These are phyloP conservation scores for Francoa sonchifolia DNA, from an alignment of 441 rosid species.

Conservation along the genomic window DNA sequence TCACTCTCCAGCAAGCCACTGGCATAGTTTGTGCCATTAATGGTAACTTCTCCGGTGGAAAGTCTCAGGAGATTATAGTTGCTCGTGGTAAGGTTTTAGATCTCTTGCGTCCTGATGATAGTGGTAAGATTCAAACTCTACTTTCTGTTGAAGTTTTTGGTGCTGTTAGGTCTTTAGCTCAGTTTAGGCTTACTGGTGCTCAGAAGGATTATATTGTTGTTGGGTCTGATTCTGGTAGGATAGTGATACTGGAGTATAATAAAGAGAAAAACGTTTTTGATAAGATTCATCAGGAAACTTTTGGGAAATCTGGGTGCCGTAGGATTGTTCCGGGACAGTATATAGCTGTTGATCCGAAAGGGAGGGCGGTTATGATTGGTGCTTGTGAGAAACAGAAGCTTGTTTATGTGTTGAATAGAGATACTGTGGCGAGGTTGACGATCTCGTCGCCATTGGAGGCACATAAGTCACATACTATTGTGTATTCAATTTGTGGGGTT, in stretches of 20 bases:
- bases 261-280: conserved; percentile 78
- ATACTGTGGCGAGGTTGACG: conserved; percentile 80
- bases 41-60: conserved; percentile 87
- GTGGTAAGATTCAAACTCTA: conserved; percentile 77
- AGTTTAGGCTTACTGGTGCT: conserved; percentile 81
- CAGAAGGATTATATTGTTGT: conserved; percentile 87
- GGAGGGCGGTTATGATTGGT: conserved; percentile 87
- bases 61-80: conserved; percentile 73
- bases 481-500: conserved; percentile 75
- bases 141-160: conserved; percentile 90
- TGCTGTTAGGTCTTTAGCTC: conserved; percentile 72
- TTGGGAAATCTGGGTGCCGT: conserved; percentile 89
- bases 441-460: conserved; percentile 96
- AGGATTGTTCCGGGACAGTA: conserved; percentile 94
- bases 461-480: conserved; percentile 79
- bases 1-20: conserved; percentile 84
- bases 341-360: conserved; percentile 83
- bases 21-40: conserved; percentile 73
- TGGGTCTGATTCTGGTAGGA: conserved; percentile 92
- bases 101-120: conserved; percentile 85
- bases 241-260: conserved; percentile 78
- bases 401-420: conserved; percentile 86
- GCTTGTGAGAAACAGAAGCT: conserved; percentile 96
- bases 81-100: conserved; percentile 95
- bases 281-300: conserved; percentile 85